Base-by-base conservation (phyloP, 345 rosid genomes). In the Camelina sativa region DNA sequence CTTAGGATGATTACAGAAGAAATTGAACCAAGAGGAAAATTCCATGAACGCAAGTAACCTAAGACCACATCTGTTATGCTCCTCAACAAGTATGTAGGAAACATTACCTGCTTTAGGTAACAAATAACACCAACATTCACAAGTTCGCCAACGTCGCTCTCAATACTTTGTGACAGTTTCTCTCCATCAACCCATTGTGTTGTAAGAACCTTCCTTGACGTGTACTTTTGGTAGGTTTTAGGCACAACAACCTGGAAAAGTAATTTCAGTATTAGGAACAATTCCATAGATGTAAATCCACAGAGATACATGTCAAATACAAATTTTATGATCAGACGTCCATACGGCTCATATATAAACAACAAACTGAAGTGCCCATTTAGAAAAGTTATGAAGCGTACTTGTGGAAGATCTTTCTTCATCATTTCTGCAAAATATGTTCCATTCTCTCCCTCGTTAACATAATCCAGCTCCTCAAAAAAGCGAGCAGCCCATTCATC, bases 401-500 rank as follows among this genome's bases (percentile, higher is more conserved):
- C 98, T 83, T 94, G 98, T 59, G 98, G 98, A 84, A 91, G 98
- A 82, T 94, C 98, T 80, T 91, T 88, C 83, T 79, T 87, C 97
- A 91, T 89, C 97, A 91, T 84, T 85, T 94, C 96, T 60, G 98
- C 91, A 82, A 94, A 94, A 51, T 69, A 79, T 61, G 86, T 85
- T 51, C 98, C 97, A 84, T 91, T 91, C 79, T 89, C 91, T 67
- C 98, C 98, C 87, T 94, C 97, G 11, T 87, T 91, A 76, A 94
- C 79, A 86, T 94, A 94, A 82, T 94, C 98, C 67, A 94, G 82
- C 86, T 94, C 98, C 81, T 94, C 98, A 68, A 94, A 94, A 69
- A 94, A 94, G 15, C 98, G 96, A 76, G 97, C 90, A 65, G 98
- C 96, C 97, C 98, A 94, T 84, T 94, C 98, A 84, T 94, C 98